These are phyloP conservation scores for Huntiella savannae DNA, from an alignment of 2,329 filamentous ascomycete species.

Conservation along the genomic window DNA sequence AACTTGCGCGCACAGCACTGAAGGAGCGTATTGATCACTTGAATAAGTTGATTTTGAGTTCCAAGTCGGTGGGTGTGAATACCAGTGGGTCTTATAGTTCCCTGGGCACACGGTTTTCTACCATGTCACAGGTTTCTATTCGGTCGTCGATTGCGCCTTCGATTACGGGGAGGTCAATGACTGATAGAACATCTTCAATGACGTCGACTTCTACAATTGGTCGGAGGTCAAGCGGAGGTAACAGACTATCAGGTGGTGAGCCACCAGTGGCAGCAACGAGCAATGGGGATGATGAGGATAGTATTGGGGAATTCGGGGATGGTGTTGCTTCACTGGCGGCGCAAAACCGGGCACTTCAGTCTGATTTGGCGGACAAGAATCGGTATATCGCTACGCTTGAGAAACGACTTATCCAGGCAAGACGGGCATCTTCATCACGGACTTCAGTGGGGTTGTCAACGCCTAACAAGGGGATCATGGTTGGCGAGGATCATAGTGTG, in stretches of 20 bases:
- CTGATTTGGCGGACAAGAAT: slow-evolving; percentile 93
- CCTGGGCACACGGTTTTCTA: slow-evolving; percentile 39
- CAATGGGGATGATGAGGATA: slow-evolving; percentile 42
- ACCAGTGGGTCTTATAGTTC: slow-evolving; percentile 51
- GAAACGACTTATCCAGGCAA: slow-evolving; percentile 75
- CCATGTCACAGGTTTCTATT: slow-evolving; percentile 41
- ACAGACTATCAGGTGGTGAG: slow-evolving; percentile 24
- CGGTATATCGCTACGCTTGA: slow-evolving; percentile 90
- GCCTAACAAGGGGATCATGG: slow-evolving; percentile 42
- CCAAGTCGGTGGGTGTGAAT: slow-evolving; percentile 90
- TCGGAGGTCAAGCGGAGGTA: slow-evolving; percentile 27
- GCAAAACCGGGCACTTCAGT: slow-evolving; percentile 82
- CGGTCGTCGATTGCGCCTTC: slow-evolving; percentile 55
- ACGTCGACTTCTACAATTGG: slow-evolving; percentile 44
- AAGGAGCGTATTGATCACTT: slow-evolving; percentile 96
- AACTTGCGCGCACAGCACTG: slow-evolving; percentile 79
- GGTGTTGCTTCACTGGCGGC: slow-evolving; percentile 62
- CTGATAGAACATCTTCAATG: slow-evolving; percentile 49
- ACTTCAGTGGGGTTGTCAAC: slow-evolving; percentile 55
- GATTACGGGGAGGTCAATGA: slow-evolving; percentile 25
- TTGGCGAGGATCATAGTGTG: slow-evolving; percentile 63
- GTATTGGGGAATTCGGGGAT: slow-evolving; percentile 65
- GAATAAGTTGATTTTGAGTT: slow-evolving; percentile 85
- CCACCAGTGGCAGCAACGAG: slow-evolving; percentile 11
- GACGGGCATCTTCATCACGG: slow-evolving; percentile 74